Evolutionary conservation across 495 filamentous ascomycete genomes (phyloP).

Genomic region (Aspergillus affinis): DNA sequence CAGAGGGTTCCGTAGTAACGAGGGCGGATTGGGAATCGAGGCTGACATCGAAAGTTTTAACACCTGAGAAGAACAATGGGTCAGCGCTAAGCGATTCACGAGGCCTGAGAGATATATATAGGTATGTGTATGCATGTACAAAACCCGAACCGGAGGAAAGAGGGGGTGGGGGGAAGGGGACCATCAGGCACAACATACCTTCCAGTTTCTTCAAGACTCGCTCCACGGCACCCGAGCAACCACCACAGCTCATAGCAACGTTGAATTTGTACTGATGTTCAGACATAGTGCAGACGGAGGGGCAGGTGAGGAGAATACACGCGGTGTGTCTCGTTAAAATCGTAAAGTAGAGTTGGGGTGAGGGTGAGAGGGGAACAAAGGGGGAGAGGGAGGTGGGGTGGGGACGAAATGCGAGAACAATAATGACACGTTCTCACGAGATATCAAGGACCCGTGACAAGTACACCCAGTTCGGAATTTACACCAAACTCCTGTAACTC

Average conservation of each 20-base stretch:
- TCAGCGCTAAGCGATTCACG: not conserved
- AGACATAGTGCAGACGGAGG: slow-evolving; percentile 41
- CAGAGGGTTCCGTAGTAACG: slow-evolving; percentile 60
- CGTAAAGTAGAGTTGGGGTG: slow-evolving; percentile 8
- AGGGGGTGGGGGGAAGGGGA: slow-evolving; percentile 1
- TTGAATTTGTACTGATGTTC: slow-evolving; percentile 71
- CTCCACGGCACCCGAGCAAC: slow-evolving; percentile 73
- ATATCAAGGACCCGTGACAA: not conserved
- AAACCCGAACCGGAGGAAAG: not conserved
- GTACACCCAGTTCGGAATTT: not conserved
- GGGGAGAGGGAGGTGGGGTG: not conserved
- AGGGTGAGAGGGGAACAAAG: not conserved
- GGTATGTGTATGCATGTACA: not conserved
- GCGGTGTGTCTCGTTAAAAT: not conserved
- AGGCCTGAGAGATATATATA: not conserved
- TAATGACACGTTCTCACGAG: not conserved
- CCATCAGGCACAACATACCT: slow-evolving; percentile 52
- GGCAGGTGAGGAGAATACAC: not conserved
- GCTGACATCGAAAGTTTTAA: slow-evolving; percentile 82
- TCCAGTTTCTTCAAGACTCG: slow-evolving; percentile 94
- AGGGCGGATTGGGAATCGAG: slow-evolving; percentile 79
- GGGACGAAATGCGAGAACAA: not conserved
- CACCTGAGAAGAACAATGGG: slow-evolving; percentile 53
- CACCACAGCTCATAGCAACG: slow-evolving; percentile 66
- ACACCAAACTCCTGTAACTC: not conserved